Evolutionary conservation across 495 filamentous ascomycete genomes (phyloP).

Genomic region (Trichocladium antarcticum): DNA sequence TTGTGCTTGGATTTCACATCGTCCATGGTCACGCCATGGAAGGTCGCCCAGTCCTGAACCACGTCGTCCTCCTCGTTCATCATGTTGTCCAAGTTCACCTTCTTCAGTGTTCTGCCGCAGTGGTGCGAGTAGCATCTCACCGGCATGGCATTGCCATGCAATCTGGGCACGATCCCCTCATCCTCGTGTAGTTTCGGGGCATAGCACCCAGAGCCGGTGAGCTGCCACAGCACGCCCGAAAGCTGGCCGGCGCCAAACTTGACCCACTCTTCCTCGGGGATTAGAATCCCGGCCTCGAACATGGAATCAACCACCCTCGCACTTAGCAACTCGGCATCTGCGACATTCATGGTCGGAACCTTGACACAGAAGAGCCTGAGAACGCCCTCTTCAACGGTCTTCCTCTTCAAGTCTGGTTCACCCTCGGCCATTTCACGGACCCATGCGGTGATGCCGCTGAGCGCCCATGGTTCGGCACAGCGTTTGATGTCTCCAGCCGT

Average conservation of each 20-base stretch:
- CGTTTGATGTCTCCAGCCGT: constrained; percentile 72
- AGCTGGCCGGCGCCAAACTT: constrained; percentile 69
- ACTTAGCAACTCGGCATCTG: constrained; percentile 84
- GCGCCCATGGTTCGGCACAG: constrained; percentile 84
- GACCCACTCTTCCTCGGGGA: constrained; percentile 95
- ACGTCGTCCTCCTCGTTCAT: constrained; percentile 57
- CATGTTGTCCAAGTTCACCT: constrained; percentile 69
- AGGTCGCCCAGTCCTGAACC: constrained; percentile 77
- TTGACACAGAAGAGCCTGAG: constrained; percentile 89
- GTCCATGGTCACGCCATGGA: constrained; percentile 77
- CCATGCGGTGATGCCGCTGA: constrained; percentile 82
- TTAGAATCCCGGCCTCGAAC: constrained; percentile 63
- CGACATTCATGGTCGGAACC: constrained; percentile 97
- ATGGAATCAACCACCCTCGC: constrained; percentile 70
- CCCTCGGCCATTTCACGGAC: constrained; percentile 80
- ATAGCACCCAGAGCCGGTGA: constrained; percentile 91
- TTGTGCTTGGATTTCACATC: constrained; percentile 53
- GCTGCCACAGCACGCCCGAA: constrained; percentile 82
- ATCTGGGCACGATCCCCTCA: constrained; percentile 35
- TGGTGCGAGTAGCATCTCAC: constrained; percentile 89
- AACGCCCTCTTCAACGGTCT: constrained; percentile 72
- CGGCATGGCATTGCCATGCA: constrained; percentile 37
- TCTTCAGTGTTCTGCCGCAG: constrained; percentile 88
- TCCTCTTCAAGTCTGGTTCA: constrained; percentile 66
- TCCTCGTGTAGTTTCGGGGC: constrained; percentile 68